A percentile compares a stretch with the other conserved stretches of the same genome.
phyloP scores from a whole-genome alignment of 2,329 filamentous ascomycete species.

The Xylariomycetidae sp. region DNA sequence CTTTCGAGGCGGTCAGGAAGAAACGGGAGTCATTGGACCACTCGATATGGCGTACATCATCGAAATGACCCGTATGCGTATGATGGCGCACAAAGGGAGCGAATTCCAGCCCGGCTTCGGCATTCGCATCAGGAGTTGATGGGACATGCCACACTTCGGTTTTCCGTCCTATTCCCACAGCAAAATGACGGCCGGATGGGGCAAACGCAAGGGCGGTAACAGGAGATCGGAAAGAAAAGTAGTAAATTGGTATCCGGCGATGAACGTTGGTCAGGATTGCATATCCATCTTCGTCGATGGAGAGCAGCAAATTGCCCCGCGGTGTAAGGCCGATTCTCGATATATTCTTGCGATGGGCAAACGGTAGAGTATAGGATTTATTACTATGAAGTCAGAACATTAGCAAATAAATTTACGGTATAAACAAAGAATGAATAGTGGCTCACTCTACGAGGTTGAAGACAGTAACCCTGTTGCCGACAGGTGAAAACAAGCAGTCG shows the following conservation, averaged over 20 bases:
- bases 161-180: constrained; percentile 78
- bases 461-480: constrained; percentile 91
- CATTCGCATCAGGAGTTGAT: constrained; percentile 75
- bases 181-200: constrained; percentile 86
- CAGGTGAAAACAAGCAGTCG: constrained; percentile 89
- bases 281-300: constrained; percentile 89
- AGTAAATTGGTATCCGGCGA: constrained; percentile 80
- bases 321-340: constrained; percentile 82
- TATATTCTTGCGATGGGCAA: constrained; percentile 93
- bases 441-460: constrained; percentile 92
- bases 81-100: constrained; percentile 89
- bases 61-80: constrained; percentile 83
- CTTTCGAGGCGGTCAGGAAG: constrained; percentile 87
- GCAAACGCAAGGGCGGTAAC: constrained; percentile 86
- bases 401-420: constrained; percentile 20
- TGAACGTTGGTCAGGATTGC: constrained; percentile 90
- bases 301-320: constrained; percentile 84
- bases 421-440: not conserved
- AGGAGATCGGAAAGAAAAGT: constrained; percentile 88
- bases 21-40: constrained; percentile 97
- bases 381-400: constrained; percentile 62
- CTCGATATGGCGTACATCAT: constrained; percentile 77
- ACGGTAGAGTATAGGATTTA: constrained; percentile 81
- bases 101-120: constrained; percentile 83
- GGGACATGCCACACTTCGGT: constrained; percentile 97